Evolutionary conservation across 1,139 yeast species (phyloP), one percentile per base, ranked within the genome.

Genomic region (Kurtzmaniella quercitrusa): DNA sequence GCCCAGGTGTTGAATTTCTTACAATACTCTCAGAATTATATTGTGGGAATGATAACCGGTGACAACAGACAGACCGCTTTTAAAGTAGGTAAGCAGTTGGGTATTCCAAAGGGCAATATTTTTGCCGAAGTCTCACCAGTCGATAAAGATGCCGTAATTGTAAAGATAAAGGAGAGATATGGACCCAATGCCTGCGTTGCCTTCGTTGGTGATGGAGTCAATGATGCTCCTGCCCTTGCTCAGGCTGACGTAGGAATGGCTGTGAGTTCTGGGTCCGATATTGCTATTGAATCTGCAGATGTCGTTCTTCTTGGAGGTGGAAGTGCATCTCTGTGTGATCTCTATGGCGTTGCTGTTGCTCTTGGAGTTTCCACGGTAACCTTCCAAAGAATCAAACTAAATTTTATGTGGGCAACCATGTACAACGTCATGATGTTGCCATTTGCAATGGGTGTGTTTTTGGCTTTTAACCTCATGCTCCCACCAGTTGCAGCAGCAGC

Each of bases 141-240:
- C 14, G 84, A 85, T 44, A 93, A 93, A 62, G 83, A 88, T 46
- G 76, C 76, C 33, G 74, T 89, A 23, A 80, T 93, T 21, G 66
- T 68, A 34, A 70, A 73, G 38, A 69, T 93, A 47, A 87, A 85
- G 54, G 59, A 66, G 14, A 60, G 66, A 34, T 62, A 64, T 44
- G 72, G 72, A 2, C 61, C 60, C 0, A 60, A 63, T 39, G 68
- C 64, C 4, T 65, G 67, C 2, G 83, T 90, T 34, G 95, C 93
- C 1, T 90, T 94, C 72, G 84, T 93, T 29, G 99, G 99, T 27
- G 99, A 93, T 63, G 99, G 99, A 46, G 85, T 89, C 54, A 89
- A 89, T 60, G 99, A 93, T 62, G 95, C 98, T 0, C 97, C 98
- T 0, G 98, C 98, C 0, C 73, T 93, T 48, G 95, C 90, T 0